Evolutionary conservation across 1,284 basidiomycete genomes (phyloP), one percentile per base, ranked within the genome.

Genomic region (Sporisorium scitamineum): DNA sequence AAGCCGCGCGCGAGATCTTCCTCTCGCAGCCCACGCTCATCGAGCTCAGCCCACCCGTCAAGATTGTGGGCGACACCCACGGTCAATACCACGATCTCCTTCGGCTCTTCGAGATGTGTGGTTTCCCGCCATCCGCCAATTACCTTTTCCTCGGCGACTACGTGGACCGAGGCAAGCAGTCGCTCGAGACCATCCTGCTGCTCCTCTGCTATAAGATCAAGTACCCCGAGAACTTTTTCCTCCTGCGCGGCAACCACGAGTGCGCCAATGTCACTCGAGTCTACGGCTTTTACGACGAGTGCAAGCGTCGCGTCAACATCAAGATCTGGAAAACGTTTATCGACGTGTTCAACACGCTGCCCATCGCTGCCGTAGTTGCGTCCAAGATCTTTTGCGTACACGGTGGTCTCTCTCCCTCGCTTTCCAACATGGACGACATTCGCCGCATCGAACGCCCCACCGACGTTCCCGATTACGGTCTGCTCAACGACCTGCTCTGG

Each of bases 271-370:
- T 99, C 63, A 99, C 96, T 55, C 90, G 97, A 95, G 96, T 99
- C 29, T 99, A 99, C 85, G 96, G 96, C 44, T 99, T 99, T 88
- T 99, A 99, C 87, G 96, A 99, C 88, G 96, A 99, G 88, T 99
- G 97, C 90, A 99, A 99, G 88, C 92, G 97, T 84, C 91, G 97
- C 79, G 96, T 94, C 89, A 98, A 97, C 87, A 96, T 99, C 90
- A 99, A 99, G 89, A 95, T 94, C 42, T 99, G 97, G 97, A 99
- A 98, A 88, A 95, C 95, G 14, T 99, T 99, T 86, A 94, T 98
- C 86, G 97, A 99, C 87, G 96, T 98, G 47, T 99, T 99, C 90
- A 99, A 99, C 87, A 95, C 94, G 80, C 90, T 99, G 13, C 97
- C 97, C 51, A 99, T 99, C 82, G 95, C 97, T 42, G 95, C 97